A percentile compares a stretch with the other conserved stretches of the same genome.
Conservation (phyloP, 495 filamentous ascomycete genomes). For the Penicillium psychrofluorescens region DNA sequence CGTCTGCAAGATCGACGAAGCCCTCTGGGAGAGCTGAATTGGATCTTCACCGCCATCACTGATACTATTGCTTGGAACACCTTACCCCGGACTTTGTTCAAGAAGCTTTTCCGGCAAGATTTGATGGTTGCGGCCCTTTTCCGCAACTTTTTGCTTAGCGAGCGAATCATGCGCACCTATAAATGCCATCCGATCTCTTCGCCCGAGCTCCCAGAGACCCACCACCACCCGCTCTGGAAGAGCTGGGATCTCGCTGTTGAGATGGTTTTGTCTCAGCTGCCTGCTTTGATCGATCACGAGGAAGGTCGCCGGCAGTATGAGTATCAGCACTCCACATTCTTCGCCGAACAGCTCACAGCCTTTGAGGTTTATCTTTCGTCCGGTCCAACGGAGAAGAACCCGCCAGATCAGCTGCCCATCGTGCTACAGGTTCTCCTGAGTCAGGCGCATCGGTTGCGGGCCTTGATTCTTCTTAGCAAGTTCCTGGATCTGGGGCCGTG, state of each 20-base stretch:
- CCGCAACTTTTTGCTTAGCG: slow-evolving; percentile 88
- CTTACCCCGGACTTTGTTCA: slow-evolving; percentile 79
- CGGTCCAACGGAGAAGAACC: slow-evolving; percentile 74
- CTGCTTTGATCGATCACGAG: slow-evolving; percentile 67
- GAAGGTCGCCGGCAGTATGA: slow-evolving; percentile 73
- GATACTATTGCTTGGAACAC: slow-evolving; percentile 99
- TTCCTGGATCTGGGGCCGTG: slow-evolving; percentile 95
- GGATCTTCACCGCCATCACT: slow-evolving; percentile 99
- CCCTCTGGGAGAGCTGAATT: slow-evolving; percentile 92
- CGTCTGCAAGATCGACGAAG: slow-evolving; percentile 88
- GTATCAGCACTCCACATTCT: slow-evolving; percentile 92
- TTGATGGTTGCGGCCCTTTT: slow-evolving; percentile 99
- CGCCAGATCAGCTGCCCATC: slow-evolving; percentile 91
- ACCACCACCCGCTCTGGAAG: slow-evolving; percentile 90
- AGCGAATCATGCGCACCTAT: slow-evolving; percentile 91
- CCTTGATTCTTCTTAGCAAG: slow-evolving; percentile 84
- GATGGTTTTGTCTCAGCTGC: slow-evolving; percentile 87
- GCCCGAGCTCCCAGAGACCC: slow-evolving; percentile 82
- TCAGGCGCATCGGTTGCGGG: slow-evolving; percentile 89
- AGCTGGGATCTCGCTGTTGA: slow-evolving; percentile 98
- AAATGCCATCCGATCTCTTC: slow-evolving; percentile 89
- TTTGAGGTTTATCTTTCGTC: slow-evolving; percentile 95
- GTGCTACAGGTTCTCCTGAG: slow-evolving; percentile 93
- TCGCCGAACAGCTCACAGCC: slow-evolving; percentile 92
- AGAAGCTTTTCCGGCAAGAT: slow-evolving; percentile 94